A percentile compares a stretch with the other conserved stretches of the same genome.
Evolutionary conservation across 1,284 basidiomycete genomes (phyloP).

Genomic region (Microbotryum scabiosae): DNA sequence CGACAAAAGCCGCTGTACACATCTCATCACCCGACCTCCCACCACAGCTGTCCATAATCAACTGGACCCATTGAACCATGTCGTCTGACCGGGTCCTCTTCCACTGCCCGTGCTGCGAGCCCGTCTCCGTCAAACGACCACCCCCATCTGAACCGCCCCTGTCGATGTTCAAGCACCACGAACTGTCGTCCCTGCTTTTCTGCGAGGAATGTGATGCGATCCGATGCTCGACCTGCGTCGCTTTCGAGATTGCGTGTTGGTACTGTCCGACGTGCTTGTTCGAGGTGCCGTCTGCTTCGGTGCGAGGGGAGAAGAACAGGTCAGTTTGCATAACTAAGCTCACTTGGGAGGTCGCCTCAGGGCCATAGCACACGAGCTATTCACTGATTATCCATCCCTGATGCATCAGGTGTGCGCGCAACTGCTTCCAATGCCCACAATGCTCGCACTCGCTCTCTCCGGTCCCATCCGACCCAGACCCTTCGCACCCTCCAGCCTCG

Average conservation of each 20-base stretch:
- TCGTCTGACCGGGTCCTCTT: conserved; percentile 33
- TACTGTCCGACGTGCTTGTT: conserved; percentile 99
- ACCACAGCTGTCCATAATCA: too few species aligned
- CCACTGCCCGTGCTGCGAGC: conserved; percentile 41
- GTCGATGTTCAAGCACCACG: conserved; percentile 51
- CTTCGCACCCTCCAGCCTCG: conserved; percentile 44
- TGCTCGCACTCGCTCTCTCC: conserved; percentile 81
- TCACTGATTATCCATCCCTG: neutral
- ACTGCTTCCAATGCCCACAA: conserved; percentile 92
- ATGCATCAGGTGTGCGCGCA: conserved; percentile 73
- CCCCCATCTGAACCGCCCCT: conserved; percentile 20
- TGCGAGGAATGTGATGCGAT: conserved; percentile 97
- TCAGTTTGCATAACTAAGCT: conserved; percentile 36
- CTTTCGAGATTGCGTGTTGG: conserved; percentile 87
- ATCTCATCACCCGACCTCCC: too few species aligned
- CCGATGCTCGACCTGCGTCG: conserved; percentile 83
- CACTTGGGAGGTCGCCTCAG: neutral
- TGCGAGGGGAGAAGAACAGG: conserved; percentile 91
- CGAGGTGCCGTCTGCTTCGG: conserved; percentile 92
- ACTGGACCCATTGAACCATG: neutral
- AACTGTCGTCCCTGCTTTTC: conserved; percentile 80
- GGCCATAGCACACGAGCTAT: neutral
- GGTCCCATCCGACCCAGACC: conserved; percentile 69
- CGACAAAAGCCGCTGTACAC: too few species aligned
- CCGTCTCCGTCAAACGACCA: conserved; percentile 12